Evolutionary conservation across 2,329 filamentous ascomycete species (phyloP).

Genomic region (Colletotrichum incanum): DNA sequence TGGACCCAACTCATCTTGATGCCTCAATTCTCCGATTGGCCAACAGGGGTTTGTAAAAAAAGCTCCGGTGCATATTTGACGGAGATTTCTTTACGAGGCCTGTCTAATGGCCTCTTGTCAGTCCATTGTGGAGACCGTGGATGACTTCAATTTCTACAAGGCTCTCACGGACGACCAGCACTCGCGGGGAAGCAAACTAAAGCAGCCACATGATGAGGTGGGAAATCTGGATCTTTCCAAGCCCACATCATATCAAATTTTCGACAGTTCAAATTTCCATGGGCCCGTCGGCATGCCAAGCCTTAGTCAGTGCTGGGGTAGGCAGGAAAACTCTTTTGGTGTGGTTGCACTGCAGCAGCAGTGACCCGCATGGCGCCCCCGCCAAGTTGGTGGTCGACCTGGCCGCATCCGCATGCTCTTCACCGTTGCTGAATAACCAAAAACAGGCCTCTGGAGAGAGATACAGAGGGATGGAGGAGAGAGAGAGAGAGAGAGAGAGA

Average conservation of each 20-base stretch:
- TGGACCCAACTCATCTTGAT: slow-evolving; percentile 32
- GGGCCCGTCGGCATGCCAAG: not conserved
- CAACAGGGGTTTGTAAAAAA: slow-evolving; percentile 29
- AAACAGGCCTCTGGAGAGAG: not conserved
- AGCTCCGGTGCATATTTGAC: slow-evolving; percentile 40
- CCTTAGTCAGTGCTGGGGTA: slow-evolving; percentile 1
- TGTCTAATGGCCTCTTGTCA: slow-evolving; percentile 35
- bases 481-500: not conserved
- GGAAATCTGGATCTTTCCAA: not conserved
- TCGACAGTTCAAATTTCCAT: not conserved
- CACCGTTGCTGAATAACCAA: not conserved
- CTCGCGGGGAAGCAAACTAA: not conserved
- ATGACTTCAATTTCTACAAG: slow-evolving; percentile 25
- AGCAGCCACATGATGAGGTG: not conserved
- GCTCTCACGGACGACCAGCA: not conserved
- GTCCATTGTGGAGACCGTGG: slow-evolving; percentile 30
- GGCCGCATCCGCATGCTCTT: slow-evolving; percentile 2
- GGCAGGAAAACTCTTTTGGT: slow-evolving; percentile 14
- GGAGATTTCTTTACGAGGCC: slow-evolving; percentile 37
- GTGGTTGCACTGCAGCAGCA: slow-evolving; percentile 40
- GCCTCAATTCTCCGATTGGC: slow-evolving; percentile 42
- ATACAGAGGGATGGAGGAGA: not conserved
- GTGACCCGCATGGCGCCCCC: slow-evolving; percentile 33
- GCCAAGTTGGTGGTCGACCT: not conserved
- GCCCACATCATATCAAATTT: not conserved